phyloP scores from a whole-genome alignment of 495 filamentous ascomycete species.

The Evansstolkia leycettana region DNA sequence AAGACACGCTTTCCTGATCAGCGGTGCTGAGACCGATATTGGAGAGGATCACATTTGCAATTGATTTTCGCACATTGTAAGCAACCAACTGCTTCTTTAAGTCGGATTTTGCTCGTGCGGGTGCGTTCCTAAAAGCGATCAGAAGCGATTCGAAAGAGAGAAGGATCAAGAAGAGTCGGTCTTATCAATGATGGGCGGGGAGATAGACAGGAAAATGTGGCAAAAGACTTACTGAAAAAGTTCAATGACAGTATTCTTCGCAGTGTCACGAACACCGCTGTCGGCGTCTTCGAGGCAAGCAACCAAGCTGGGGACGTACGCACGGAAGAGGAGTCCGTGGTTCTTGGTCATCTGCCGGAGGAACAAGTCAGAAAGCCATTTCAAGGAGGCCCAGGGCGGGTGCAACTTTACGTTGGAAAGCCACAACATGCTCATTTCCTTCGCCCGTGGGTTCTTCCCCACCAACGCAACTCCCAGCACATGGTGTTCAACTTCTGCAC shows the following conservation, averaged over 20 bases:
- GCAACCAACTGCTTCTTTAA: slow-evolving; percentile 69
- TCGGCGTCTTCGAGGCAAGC: slow-evolving; percentile 83
- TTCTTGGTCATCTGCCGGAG: slow-evolving; percentile 58
- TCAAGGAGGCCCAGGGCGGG: too few species aligned
- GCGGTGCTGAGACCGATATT: slow-evolving; percentile 44
- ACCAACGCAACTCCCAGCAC: slow-evolving; percentile 67
- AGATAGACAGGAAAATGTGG: neutral
- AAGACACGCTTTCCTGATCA: slow-evolving; percentile 13
- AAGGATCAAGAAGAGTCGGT: neutral
- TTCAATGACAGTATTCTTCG: slow-evolving; percentile 70
- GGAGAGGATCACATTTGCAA: slow-evolving; percentile 63
- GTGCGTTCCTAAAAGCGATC: slow-evolving; percentile 45
- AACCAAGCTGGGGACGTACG: slow-evolving; percentile 72
- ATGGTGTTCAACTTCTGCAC: slow-evolving; percentile 61
- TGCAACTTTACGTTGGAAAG: slow-evolving; percentile 46
- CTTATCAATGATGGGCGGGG: too few species aligned
- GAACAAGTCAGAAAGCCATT: slow-evolving; percentile 6
- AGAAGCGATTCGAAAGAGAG: slow-evolving; percentile 3
- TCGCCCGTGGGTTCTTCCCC: slow-evolving; percentile 69
- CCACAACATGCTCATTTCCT: slow-evolving; percentile 77
- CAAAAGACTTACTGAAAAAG: slow-evolving; percentile 56
- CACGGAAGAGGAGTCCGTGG: slow-evolving; percentile 62
- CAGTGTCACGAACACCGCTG: slow-evolving; percentile 67
- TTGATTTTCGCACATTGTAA: slow-evolving; percentile 71
- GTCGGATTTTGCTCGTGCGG: slow-evolving; percentile 74